phyloP scores from a whole-genome alignment of 2,329 filamentous ascomycete species.

The Fusarium vanettenii region DNA sequence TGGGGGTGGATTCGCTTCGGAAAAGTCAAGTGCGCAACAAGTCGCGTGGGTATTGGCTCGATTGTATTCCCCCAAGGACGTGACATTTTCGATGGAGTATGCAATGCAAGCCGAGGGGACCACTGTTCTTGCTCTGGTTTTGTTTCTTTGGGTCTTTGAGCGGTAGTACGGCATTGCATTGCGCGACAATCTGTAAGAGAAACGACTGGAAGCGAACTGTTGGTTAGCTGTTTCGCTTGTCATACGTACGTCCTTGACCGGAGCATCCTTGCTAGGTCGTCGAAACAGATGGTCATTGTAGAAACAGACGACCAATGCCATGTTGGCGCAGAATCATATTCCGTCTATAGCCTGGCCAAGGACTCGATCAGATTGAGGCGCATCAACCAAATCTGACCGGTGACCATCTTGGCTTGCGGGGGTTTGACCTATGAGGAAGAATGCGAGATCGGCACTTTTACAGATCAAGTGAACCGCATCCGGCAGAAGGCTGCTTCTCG shows the following conservation, averaged over 20 bases:
- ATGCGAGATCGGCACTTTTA: conserved; percentile 37
- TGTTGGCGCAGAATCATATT: not conserved
- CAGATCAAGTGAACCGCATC: conserved; percentile 14
- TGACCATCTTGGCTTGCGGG: conserved; percentile 19
- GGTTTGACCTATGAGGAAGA: conserved; percentile 15
- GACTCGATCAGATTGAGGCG: conserved; percentile 15
- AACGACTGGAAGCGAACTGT: conserved; percentile 1
- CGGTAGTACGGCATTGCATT: not conserved
- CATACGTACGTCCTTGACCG: not conserved
- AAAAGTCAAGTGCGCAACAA: conserved; percentile 41
- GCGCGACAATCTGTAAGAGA: conserved; percentile 25
- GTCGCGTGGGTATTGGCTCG: conserved; percentile 41
- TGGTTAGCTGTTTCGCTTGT: not conserved
- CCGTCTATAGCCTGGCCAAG: not conserved
- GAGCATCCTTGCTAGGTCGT: not conserved
- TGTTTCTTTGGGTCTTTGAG: not conserved
- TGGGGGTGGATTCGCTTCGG: conserved; percentile 44
- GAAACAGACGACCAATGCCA: not conserved
- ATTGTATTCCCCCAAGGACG: conserved; percentile 33
- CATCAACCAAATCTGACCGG: conserved; percentile 13
- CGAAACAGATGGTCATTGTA: not conserved
- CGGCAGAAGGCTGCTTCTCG: conserved; percentile 2
- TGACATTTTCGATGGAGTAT: conserved; percentile 28
- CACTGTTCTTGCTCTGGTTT: too few species aligned
- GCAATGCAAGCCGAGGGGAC: conserved; percentile 29